phyloP scores from a whole-genome alignment of 257 asterid genomes.

The Penstemon newberryi region DNA sequence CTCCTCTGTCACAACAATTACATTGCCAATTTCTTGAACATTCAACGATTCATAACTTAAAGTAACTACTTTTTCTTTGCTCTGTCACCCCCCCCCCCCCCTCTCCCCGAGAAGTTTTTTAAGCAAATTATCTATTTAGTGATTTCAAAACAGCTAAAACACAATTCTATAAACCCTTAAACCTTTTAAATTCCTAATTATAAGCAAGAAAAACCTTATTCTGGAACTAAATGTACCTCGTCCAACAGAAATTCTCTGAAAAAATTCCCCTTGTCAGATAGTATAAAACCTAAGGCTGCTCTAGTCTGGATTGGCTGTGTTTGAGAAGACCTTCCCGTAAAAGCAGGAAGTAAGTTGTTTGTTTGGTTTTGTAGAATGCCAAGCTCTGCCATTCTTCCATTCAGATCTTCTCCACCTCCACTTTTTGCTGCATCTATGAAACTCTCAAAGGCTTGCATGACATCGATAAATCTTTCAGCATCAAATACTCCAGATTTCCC shows the following conservation, averaged over 20 bases:
- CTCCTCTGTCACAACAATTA: too few species aligned
- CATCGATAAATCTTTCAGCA: conserved; percentile 97
- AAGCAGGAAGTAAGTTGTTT: conserved; percentile 47
- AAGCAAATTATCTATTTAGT: too few species aligned
- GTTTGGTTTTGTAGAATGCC: conserved; percentile 66
- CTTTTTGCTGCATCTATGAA: conserved; percentile 97
- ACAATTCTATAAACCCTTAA: too few species aligned
- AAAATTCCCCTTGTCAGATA: conserved; percentile 92
- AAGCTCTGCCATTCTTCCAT: conserved; percentile 98
- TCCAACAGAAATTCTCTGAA: conserved; percentile 91
- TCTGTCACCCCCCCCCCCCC: too few species aligned
- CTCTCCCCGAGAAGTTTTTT: too few species aligned
- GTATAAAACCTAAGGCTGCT: conserved; percentile 87
- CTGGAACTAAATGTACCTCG: conserved; percentile 58
- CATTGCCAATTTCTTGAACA: too few species aligned
- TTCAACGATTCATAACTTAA: too few species aligned
- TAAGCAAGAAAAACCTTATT: not conserved
- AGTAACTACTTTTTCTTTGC: too few species aligned
- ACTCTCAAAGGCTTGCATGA: conserved; percentile 98
- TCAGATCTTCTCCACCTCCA: conserved; percentile 93
- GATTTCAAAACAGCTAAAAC: too few species aligned
- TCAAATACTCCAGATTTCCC: conserved; percentile 92
- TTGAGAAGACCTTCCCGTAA: conserved; percentile 40
- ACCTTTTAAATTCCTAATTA: too few species aligned
- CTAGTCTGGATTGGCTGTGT: conserved; percentile 83